Conservation (phyloP, 108 stramenopile species). For the Hondaea fermentalgiana region DNA sequence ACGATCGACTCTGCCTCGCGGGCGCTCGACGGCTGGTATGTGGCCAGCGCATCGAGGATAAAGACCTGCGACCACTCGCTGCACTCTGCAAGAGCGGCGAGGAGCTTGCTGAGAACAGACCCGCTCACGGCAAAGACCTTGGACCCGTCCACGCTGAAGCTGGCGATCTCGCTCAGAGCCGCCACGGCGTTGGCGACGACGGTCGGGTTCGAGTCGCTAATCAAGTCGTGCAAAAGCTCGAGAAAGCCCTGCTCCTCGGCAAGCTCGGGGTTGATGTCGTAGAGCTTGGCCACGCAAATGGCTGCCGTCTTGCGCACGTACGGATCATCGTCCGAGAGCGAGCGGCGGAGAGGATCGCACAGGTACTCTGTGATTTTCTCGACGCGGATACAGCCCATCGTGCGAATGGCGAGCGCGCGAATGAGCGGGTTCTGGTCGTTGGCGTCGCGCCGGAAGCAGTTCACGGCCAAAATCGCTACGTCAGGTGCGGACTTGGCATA, state of each 20-base stretch:
- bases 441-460: slow-evolving; percentile 98
- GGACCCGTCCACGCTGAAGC: slow-evolving; percentile 74
- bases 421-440: slow-evolving; percentile 94
- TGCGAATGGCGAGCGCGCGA: slow-evolving; percentile 94
- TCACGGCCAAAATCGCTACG: slow-evolving; percentile 93
- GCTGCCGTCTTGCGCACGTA: slow-evolving; percentile 98
- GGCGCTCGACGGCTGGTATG: slow-evolving; percentile 81
- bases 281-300: slow-evolving; percentile 98
- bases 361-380: slow-evolving; percentile 98
- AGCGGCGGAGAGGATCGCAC: slow-evolving; percentile 82
- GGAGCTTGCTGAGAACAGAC: slow-evolving; percentile 83
- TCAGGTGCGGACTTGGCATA: slow-evolving; percentile 99
- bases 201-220: slow-evolving; percentile 87
- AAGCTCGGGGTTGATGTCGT: slow-evolving; percentile 91
- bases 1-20: slow-evolving; percentile 94
- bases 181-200: slow-evolving; percentile 99
- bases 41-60: slow-evolving; percentile 90
- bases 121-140: slow-evolving; percentile 81
- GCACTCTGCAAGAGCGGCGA: slow-evolving; percentile 97
- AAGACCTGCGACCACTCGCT: slow-evolving; percentile 99
- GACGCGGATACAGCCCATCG: slow-evolving; percentile 99
- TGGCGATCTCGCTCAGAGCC: slow-evolving; percentile 92
- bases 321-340: slow-evolving; percentile 78
- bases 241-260: slow-evolving; percentile 94
- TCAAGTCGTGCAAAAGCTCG: slow-evolving; percentile 83